phyloP scores from a whole-genome alignment of 768 basidiomycete species.

The Pleurotus salmoneostramineus region DNA sequence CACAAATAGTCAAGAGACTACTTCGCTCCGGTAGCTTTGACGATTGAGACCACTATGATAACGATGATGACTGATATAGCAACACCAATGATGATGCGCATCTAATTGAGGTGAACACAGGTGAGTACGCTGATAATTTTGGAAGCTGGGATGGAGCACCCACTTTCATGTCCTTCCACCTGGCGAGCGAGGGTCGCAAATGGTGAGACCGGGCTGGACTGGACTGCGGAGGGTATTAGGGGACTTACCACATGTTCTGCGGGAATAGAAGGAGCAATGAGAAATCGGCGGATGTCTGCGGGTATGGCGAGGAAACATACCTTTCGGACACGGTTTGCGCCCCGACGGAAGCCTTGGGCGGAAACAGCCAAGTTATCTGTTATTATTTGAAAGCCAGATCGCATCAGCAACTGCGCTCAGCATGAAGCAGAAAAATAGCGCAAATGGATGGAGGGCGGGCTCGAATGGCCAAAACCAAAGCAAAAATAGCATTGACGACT shows the following conservation, averaged over 20 bases:
- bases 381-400: too few relatives aligned
- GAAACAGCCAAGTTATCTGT: slow-evolving; percentile 95
- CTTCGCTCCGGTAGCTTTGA: slow-evolving; percentile 58
- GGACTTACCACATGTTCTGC: slow-evolving; percentile 82
- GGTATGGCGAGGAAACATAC: slow-evolving; percentile 37
- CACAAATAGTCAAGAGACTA: background rate
- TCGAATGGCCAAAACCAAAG: too few relatives aligned
- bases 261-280: slow-evolving; percentile 5
- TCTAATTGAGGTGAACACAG: slow-evolving; percentile 38
- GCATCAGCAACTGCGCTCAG: too few relatives aligned
- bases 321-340: slow-evolving; percentile 97
- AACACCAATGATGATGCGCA: slow-evolving; percentile 94
- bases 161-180: slow-evolving; percentile 99
- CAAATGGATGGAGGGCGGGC: background rate
- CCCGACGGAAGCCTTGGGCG: slow-evolving; percentile 97
- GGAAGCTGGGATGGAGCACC: slow-evolving; percentile 13
- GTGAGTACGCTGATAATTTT: background rate
- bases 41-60: slow-evolving; percentile 94
- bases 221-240: slow-evolving; percentile 2
- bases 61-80: slow-evolving; percentile 88
- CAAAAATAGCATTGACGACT: slow-evolving; percentile 19
- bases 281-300: background rate
- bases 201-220: background rate
- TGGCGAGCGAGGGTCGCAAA: slow-evolving; percentile 21
- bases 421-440: too few relatives aligned